Conservation (phyloP, 805 yeast species). For the Wickerhamiella australiensis region DNA sequence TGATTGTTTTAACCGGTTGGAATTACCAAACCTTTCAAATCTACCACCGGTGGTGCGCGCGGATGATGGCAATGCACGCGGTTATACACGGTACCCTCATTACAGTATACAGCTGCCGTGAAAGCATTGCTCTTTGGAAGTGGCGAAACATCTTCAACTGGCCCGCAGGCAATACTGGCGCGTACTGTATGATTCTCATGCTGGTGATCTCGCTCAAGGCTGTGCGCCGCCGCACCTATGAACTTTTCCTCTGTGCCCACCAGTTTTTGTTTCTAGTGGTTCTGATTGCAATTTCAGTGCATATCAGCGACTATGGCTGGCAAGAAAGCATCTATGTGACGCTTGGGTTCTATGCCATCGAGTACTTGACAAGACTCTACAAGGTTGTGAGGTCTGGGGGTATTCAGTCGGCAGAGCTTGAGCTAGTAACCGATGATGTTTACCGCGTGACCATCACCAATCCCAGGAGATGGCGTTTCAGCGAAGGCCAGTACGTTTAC, state of each 20-base stretch:
- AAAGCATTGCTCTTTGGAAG: constrained; percentile 20
- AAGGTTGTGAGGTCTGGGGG: constrained; percentile 48
- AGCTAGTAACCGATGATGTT: constrained; percentile 29
- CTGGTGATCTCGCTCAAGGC: constrained; percentile 37
- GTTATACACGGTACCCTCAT: constrained; percentile 35
- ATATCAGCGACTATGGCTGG: constrained; percentile 49
- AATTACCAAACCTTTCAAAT: constrained; percentile 46
- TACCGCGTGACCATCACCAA: constrained; percentile 12
- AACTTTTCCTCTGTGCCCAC: constrained; percentile 44
- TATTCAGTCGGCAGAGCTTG: constrained; percentile 23
- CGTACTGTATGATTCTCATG: constrained; percentile 32
- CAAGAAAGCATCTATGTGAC: constrained; percentile 42
- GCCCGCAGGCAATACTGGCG: constrained; percentile 37
- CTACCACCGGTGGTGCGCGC: constrained; percentile 47
- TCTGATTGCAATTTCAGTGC: constrained; percentile 35
- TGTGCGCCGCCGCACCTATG: constrained; percentile 44
- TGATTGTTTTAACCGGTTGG: constrained; percentile 51
- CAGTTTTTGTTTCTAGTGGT: constrained; percentile 17
- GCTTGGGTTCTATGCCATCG: constrained; percentile 58
- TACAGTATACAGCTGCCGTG: constrained; percentile 22
- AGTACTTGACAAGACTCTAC: constrained; percentile 44
- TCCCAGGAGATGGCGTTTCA: constrained; percentile 32
- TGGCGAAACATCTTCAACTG: constrained; percentile 27
- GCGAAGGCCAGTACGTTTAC: constrained; percentile 42
- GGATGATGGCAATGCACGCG: constrained; percentile 34